Evolutionary conservation across 352 stramenopile genomes (phyloP).

Genomic region (Elongisporangium anandrum): DNA sequence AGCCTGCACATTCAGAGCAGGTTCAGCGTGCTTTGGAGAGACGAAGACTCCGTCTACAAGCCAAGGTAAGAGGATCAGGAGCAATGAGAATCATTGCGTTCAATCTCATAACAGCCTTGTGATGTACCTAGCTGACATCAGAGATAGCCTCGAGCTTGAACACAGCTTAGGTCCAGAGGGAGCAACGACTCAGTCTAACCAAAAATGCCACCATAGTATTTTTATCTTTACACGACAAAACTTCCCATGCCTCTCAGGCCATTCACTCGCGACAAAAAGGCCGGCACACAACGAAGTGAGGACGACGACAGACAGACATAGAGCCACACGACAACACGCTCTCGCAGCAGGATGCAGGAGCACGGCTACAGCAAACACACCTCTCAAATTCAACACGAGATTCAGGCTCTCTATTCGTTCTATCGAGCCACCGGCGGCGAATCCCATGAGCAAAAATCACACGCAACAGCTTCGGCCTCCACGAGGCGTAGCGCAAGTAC

Average conservation of each 20-base stretch:
- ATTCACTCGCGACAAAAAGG: not conserved
- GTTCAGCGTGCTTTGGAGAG: conserved; percentile 41
- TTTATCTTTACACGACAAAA: not conserved
- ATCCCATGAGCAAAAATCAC: not conserved
- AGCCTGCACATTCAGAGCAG: conserved; percentile 11
- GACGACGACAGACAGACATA: not conserved
- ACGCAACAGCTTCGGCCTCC: not conserved
- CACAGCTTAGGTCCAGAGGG: not conserved
- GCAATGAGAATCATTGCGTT: not conserved
- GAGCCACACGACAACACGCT: not conserved
- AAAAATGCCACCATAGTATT: not conserved
- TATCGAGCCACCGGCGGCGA: conserved; percentile 35
- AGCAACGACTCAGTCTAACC: not conserved
- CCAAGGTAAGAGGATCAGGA: conserved; percentile 23
- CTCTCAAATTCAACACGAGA: conserved; percentile 34
- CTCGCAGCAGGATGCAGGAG: not conserved
- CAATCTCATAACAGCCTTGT: not conserved
- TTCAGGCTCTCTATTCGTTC: conserved; percentile 38
- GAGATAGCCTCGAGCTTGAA: not conserved
- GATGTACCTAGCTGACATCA: not conserved
- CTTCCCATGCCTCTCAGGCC: not conserved
- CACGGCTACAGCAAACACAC: conserved; percentile 16
- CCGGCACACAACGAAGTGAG: not conserved
- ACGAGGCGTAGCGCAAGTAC: conserved; percentile 3
- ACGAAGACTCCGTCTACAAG: conserved; percentile 36